These are phyloP conservation scores for Aegilops bicornis DNA, from an alignment of 176 grass and related monocot species.

Conservation along the genomic window DNA sequence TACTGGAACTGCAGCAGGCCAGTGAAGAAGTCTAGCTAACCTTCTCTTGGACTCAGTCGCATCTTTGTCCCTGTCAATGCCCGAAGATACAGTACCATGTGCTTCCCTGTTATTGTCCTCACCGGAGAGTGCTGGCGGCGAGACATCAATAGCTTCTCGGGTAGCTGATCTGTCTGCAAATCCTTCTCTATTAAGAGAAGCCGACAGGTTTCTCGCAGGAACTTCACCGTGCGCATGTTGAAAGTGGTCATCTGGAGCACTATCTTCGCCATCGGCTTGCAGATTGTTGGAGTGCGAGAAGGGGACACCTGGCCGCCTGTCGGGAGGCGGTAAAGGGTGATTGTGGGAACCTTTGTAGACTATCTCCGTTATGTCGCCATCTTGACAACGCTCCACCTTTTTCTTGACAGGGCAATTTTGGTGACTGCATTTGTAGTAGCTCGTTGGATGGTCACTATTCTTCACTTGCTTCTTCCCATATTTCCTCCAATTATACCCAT, in stretches of 20 bases:
- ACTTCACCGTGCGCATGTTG: slow-evolving; percentile 46
- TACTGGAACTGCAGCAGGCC: neutral
- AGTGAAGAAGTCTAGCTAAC: slow-evolving; percentile 44
- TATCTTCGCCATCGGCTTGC: slow-evolving; percentile 34
- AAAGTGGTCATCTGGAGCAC: slow-evolving; percentile 18
- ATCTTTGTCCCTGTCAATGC: slow-evolving; percentile 31
- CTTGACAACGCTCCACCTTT: slow-evolving; percentile 69
- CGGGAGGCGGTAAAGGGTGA: slow-evolving; percentile 54
- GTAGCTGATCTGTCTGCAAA: slow-evolving; percentile 14
- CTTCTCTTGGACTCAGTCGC: slow-evolving; percentile 70
- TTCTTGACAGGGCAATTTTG: slow-evolving; percentile 72
- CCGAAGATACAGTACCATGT: slow-evolving; percentile 17
- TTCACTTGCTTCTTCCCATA: slow-evolving; percentile 88
- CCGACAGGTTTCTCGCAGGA: slow-evolving; percentile 35
- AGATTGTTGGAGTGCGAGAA: slow-evolving; percentile 9
- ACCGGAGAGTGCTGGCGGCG: slow-evolving; percentile 56
- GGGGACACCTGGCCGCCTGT: slow-evolving; percentile 14
- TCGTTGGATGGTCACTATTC: slow-evolving; percentile 61
- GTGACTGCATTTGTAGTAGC: slow-evolving; percentile 83
- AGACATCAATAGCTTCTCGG: slow-evolving; percentile 45
- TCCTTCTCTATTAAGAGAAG: slow-evolving; percentile 31
- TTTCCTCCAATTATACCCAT: slow-evolving; percentile 96
- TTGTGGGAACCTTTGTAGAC: slow-evolving; percentile 77
- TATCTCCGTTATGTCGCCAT: slow-evolving; percentile 79
- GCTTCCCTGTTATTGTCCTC: slow-evolving; percentile 48